A percentile compares a stretch with the other conserved stretches of the same genome.
phyloP scores from a whole-genome alignment of 768 basidiomycete species.

The Rhodotorula kratochvilovae region DNA sequence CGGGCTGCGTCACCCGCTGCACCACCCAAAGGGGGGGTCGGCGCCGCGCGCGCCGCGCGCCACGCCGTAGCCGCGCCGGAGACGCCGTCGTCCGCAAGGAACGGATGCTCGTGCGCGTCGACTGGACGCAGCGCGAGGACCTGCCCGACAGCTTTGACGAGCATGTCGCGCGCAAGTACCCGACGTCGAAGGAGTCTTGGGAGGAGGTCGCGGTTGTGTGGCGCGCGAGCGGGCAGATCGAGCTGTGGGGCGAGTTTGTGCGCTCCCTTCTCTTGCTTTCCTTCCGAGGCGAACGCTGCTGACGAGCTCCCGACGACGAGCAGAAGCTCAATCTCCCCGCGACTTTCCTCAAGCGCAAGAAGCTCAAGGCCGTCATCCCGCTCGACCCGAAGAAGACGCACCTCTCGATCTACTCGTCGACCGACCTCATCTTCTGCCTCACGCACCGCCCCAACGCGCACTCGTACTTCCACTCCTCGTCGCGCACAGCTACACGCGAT shows the following conservation, averaged over 20 bases:
- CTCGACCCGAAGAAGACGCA: constrained; percentile 60
- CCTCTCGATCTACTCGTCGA: constrained; percentile 79
- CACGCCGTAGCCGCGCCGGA: constrained; percentile 46
- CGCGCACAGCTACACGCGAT: neutral
- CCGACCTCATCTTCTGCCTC: constrained; percentile 73
- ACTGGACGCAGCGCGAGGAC: constrained; percentile 54
- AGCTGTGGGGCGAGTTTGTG: constrained; percentile 78
- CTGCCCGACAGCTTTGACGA: constrained; percentile 62
- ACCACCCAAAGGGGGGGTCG: constrained; percentile 51
- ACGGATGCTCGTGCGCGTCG: constrained; percentile 78
- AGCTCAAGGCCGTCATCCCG: constrained; percentile 73
- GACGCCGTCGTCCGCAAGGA: constrained; percentile 70
- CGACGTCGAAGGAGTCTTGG: constrained; percentile 55
- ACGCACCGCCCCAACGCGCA: constrained; percentile 21
- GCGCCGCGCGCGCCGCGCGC: neutral
- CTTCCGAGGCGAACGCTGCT: neutral
- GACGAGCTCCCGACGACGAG: constrained; percentile 21
- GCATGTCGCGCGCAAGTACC: constrained; percentile 60
- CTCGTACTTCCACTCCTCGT: constrained; percentile 51
- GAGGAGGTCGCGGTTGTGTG: constrained; percentile 82
- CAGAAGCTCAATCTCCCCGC: constrained; percentile 60
- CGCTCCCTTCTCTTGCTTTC: neutral
- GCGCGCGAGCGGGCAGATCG: constrained; percentile 67
- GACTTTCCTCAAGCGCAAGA: constrained; percentile 65
- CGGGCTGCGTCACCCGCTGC: constrained; percentile 61